Base-by-base conservation (phyloP, 2,329 filamentous ascomycete species). In the Pseudogymnoascus sp. region DNA sequence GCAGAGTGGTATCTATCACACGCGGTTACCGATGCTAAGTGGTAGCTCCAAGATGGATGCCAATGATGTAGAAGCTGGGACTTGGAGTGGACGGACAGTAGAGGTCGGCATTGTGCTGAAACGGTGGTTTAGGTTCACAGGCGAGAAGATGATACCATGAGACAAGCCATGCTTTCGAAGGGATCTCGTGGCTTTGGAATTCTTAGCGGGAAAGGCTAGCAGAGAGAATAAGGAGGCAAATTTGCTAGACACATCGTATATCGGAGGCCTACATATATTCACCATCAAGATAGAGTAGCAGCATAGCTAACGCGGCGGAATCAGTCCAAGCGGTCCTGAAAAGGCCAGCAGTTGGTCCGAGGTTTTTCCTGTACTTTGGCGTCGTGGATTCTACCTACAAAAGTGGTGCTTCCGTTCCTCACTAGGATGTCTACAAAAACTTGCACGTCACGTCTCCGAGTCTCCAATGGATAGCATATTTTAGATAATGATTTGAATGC, bases 111-210 rank as follows among this genome's bases (percentile, higher is more conserved):
- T 76, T 63, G 77, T 90, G 16, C 73, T 88, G 38, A 76, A 78
- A 16, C 81, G 86, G 34, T 91, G 89, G 88, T 90, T 89, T 69
- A 70, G 71, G 28, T 83, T 86, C 28, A 14, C 47, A 18, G n/a
- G 47, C 2, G 28, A 54, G 5, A 9, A 54, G 6, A 54, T 54
- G 28, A 9, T 32, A 7, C 16, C 28, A 14, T 54, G 11, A 54
- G 22, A 5, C 22, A 25, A 25, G 22, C 22, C 2, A 5, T 25
- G 22, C 22, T 25, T 25, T 25, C 5, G 22, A 11, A 7, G 6
- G 43, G 8, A 12, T 6, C 7, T 50, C 4, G 22, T 12, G 3
- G 43, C 4, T 30, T 50, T 18, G 22, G 47, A 6, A 32, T 4
- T 20, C 47, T 14, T 16, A 32, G 2, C 16, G 32, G 1, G n/a